Conservation (phyloP, 23 red algal species). For the Chondrus crispus region DNA sequence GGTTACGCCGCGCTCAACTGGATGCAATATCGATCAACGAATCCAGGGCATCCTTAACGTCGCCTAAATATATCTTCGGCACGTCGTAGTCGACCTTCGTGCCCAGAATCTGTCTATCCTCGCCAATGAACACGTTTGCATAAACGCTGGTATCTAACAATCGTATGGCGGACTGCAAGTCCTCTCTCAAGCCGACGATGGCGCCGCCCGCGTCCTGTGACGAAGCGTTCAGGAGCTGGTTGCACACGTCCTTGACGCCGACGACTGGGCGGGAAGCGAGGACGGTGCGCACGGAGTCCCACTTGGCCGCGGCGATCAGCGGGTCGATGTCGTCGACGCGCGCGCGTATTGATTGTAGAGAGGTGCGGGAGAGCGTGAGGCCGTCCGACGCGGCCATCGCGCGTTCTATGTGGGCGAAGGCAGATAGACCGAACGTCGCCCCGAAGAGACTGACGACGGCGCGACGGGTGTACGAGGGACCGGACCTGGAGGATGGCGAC, state of each 20-base stretch:
- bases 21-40: not conserved
- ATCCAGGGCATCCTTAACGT: slow-evolving; percentile 23
- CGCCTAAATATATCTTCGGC: slow-evolving; percentile 1
- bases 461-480: not conserved
- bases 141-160: slow-evolving; percentile 27
- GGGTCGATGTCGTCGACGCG: not conserved
- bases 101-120: slow-evolving; percentile 3
- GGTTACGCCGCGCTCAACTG: not conserved
- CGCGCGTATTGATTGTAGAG: not conserved
- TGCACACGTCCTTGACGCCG: not conserved
- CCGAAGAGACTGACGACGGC: not conserved
- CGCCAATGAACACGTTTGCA: slow-evolving; percentile 35
- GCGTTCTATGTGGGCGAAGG: slow-evolving; percentile 15
- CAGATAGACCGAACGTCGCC: not conserved
- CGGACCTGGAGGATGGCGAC: not conserved
- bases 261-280: not conserved
- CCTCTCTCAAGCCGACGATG: not conserved
- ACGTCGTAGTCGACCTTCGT: slow-evolving; percentile 27
- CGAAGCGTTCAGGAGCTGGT: not conserved
- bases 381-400: not conserved
- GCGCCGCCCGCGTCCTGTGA: not conserved
- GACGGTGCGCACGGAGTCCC: slow-evolving; percentile 24
- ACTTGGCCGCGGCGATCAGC: not conserved
- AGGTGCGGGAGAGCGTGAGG: not conserved
- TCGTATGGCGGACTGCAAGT: slow-evolving; percentile 1